Percentiles rank a stretch among this genome's conserved stretches.
Conservation (phyloP, 179 eudicot species). For the Silene noctiflora region DNA sequence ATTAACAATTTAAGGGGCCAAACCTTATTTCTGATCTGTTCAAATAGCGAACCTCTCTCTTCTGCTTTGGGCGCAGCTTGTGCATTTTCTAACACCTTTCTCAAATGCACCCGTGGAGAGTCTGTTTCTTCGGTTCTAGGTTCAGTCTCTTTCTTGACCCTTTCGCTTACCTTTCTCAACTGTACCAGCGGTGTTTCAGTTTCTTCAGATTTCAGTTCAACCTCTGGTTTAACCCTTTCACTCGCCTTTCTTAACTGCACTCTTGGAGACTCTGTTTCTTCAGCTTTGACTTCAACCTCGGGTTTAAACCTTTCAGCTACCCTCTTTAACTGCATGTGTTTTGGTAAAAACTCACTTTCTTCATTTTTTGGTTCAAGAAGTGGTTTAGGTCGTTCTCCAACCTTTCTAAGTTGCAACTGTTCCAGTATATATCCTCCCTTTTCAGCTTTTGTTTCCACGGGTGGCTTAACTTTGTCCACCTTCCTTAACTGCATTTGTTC, state of each 20-base stretch:
- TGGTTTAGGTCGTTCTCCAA: slow-evolving; percentile 44
- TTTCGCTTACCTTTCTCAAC: slow-evolving; percentile 31
- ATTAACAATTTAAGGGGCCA: neutral
- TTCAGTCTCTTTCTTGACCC: slow-evolving; percentile 29
- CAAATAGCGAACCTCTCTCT: slow-evolving; percentile 69
- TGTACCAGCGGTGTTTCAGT: slow-evolving; percentile 32
- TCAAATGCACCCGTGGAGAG: slow-evolving; percentile 31
- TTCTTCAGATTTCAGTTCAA: slow-evolving; percentile 27
- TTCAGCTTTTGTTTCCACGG: slow-evolving; percentile 21
- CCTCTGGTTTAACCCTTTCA: slow-evolving; percentile 28
- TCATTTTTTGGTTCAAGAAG: slow-evolving; percentile 47
- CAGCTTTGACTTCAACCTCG: slow-evolving; percentile 30
- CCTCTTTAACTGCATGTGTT: slow-evolving; percentile 32
- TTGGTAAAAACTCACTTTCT: slow-evolving; percentile 37
- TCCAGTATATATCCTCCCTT: slow-evolving; percentile 27
- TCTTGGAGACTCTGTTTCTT: slow-evolving; percentile 33
- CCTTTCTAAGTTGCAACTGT: slow-evolving; percentile 34
- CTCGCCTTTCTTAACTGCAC: slow-evolving; percentile 31
- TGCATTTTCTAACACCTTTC: slow-evolving; percentile 42
- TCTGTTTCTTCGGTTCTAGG: slow-evolving; percentile 29
- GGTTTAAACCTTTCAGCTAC: slow-evolving; percentile 24
- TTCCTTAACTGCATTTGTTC: slow-evolving; percentile 67
- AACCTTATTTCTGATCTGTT: slow-evolving; percentile 88
- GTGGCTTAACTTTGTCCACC: slow-evolving; percentile 53
- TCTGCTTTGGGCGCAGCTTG: slow-evolving; percentile 40